Evolutionary conservation across 1,284 basidiomycete species (phyloP).

Genomic region (Vanrija humicola): DNA sequence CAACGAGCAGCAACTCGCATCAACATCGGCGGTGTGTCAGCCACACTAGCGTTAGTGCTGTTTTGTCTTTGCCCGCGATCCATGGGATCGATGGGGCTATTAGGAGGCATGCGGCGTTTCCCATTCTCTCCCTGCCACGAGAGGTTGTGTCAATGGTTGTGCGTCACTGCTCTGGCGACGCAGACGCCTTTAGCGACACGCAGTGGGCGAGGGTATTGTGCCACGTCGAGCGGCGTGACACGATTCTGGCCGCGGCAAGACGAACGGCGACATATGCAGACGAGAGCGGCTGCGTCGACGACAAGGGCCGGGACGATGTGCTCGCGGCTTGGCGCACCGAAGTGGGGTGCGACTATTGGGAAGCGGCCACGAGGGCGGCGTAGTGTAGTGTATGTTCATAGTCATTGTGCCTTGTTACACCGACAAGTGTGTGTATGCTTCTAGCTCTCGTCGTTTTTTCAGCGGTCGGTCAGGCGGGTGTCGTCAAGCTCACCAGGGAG

Average conservation of each 20-base stretch:
- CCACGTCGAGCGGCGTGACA: constrained; percentile 24
- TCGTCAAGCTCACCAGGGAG: too few relatives aligned
- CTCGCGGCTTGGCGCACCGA: constrained; percentile 31
- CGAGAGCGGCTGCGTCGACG: constrained; percentile 11
- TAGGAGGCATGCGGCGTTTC: constrained; percentile 12
- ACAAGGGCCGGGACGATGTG: constrained; percentile 16
- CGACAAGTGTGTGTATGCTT: too few relatives aligned
- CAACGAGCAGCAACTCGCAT: too few relatives aligned
- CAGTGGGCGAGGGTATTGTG: constrained; percentile 32
- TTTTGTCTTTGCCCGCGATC: too few relatives aligned
- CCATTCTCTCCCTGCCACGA: constrained; percentile 35
- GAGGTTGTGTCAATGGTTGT: constrained; percentile 38
- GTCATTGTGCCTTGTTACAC: too few relatives aligned
- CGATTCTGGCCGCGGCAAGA: constrained; percentile 8
- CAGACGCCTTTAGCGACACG: constrained; percentile 31
- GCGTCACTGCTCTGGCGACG: constrained; percentile 29
- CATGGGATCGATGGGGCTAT: too few relatives aligned
- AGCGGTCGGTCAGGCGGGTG: too few relatives aligned
- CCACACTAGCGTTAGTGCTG: too few relatives aligned
- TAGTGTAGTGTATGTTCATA: too few relatives aligned
- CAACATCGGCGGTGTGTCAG: too few relatives aligned
- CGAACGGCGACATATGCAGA: constrained; percentile 12
- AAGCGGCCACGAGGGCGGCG: neutral
- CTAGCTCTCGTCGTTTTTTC: too few relatives aligned
- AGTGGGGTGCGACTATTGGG: constrained; percentile 39